Conservation (phyloP, 169 alveolate genomes). For the Plasmodium gallinaceum region DNA sequence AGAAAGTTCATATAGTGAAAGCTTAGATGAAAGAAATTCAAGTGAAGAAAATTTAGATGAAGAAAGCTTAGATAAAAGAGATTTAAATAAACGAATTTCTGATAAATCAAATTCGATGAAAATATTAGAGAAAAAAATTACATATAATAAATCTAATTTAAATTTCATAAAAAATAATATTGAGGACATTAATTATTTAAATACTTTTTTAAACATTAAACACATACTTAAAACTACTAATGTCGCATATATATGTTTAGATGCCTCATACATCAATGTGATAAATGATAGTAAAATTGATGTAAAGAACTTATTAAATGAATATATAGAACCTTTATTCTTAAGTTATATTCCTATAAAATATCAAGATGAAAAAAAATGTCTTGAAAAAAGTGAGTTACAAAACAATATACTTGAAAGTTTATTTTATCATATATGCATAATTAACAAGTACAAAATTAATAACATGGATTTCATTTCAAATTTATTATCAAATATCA, state of each 20-base stretch:
- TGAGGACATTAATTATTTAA: slow-evolving; percentile 64
- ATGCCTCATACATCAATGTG: slow-evolving; percentile 43
- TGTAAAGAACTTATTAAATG: slow-evolving; percentile 70
- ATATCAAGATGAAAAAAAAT: slow-evolving; percentile 54
- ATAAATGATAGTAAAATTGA: slow-evolving; percentile 8
- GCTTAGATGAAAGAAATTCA: background rate
- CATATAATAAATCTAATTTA: slow-evolving; percentile 21
- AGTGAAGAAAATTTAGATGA: background rate
- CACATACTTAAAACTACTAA: slow-evolving; percentile 62
- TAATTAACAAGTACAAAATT: slow-evolving; percentile 31
- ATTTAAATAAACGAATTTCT: background rate
- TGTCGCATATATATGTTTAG: slow-evolving; percentile 67
- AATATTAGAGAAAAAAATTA: background rate
- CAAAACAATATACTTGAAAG: slow-evolving; percentile 53
- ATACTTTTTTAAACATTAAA: slow-evolving; percentile 53
- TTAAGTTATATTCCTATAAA: slow-evolving; percentile 83
- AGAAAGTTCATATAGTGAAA: background rate
- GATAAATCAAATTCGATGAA: background rate
- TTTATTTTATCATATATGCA: slow-evolving; percentile 62
- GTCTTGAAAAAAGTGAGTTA: slow-evolving; percentile 26
- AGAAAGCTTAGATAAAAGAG: background rate
- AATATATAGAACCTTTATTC: slow-evolving; percentile 79
- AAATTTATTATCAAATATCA: slow-evolving; percentile 36
- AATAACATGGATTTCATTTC: slow-evolving; percentile 31
- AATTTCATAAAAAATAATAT: slow-evolving; percentile 37